These are phyloP conservation scores for Porcisia deanei DNA, from an alignment of 208 protist species.

Conservation along the genomic window DNA sequence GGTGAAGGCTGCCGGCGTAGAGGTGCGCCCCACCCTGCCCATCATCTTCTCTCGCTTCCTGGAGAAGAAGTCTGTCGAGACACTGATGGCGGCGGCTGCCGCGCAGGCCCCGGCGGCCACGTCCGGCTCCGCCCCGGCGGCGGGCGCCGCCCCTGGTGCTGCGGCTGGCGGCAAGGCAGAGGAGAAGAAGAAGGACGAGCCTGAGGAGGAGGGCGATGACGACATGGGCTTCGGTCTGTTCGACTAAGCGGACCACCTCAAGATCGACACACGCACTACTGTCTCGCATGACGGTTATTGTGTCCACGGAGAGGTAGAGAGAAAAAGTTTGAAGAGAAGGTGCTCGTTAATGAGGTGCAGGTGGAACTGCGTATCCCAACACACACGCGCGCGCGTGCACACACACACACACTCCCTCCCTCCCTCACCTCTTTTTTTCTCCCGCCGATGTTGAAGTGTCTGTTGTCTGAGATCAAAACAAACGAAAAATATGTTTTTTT, in stretches of 20 bases:
- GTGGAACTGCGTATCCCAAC: too few species aligned
- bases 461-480: too few species aligned
- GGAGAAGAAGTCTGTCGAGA: conserved; percentile 77
- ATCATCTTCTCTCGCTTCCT: conserved; percentile 86
- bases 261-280: too few species aligned
- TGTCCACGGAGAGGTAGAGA: too few species aligned
- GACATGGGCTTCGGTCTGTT: conserved; percentile 93
- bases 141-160: conserved; percentile 52
- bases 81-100: conserved; percentile 59
- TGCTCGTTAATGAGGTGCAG: too few species aligned
- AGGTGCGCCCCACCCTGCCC: conserved; percentile 72
- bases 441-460: neutral
- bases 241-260: conserved; percentile 48
- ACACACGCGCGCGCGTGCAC: neutral
- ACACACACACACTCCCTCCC: neutral
- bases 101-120: conserved; percentile 43
- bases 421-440: neutral
- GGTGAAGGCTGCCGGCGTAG: conserved; percentile 68
- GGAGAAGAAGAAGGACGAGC: conserved; percentile 41
- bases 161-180: conserved; percentile 45
- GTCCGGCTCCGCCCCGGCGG: conserved; percentile 40
- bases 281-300: too few species aligned
- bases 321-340: too few species aligned
- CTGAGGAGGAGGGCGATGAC: conserved; percentile 87
- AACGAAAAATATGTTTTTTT: too few species aligned